These are phyloP conservation scores for Penicillium coprophilum DNA, from an alignment of 495 filamentous ascomycete species.

Conservation along the genomic window DNA sequence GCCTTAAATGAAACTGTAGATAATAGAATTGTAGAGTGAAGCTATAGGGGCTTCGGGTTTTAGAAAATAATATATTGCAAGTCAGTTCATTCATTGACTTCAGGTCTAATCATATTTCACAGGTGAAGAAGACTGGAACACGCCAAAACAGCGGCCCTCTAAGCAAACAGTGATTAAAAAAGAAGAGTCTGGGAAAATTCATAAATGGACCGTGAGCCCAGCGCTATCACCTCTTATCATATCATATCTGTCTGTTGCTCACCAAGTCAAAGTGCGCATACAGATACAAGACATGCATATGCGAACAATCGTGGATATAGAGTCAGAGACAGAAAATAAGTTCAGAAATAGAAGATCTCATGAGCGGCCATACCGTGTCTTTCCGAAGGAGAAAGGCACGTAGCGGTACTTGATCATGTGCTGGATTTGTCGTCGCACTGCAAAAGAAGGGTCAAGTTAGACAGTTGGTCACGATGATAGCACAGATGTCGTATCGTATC, in stretches of 20 bases:
- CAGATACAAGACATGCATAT: constrained; percentile 20
- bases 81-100: constrained; percentile 16
- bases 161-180: constrained; percentile 24
- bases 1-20: not conserved
- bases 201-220: constrained; percentile 21
- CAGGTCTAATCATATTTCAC: constrained; percentile 35
- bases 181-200: constrained; percentile 15
- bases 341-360: constrained; percentile 20
- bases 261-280: constrained; percentile 18
- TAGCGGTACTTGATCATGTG: constrained; percentile 99
- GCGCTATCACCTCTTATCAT: constrained; percentile 13
- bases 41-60: not conserved
- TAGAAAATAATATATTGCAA: constrained; percentile 15
- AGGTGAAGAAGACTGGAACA: constrained; percentile 17
- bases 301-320: constrained; percentile 19
- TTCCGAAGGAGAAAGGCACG: constrained; percentile 91
- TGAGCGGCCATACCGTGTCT: constrained; percentile 68
- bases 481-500: not conserved
- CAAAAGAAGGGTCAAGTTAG: constrained; percentile 2
- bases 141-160: constrained; percentile 17
- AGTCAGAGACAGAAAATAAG: constrained; percentile 14
- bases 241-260: constrained; percentile 21
- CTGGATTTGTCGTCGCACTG: constrained; percentile 98
- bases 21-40: not conserved
- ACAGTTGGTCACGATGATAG: not conserved